These are phyloP conservation scores for Phialocephala subalpina DNA, from an alignment of 2,329 filamentous ascomycete species.

Conservation along the genomic window DNA sequence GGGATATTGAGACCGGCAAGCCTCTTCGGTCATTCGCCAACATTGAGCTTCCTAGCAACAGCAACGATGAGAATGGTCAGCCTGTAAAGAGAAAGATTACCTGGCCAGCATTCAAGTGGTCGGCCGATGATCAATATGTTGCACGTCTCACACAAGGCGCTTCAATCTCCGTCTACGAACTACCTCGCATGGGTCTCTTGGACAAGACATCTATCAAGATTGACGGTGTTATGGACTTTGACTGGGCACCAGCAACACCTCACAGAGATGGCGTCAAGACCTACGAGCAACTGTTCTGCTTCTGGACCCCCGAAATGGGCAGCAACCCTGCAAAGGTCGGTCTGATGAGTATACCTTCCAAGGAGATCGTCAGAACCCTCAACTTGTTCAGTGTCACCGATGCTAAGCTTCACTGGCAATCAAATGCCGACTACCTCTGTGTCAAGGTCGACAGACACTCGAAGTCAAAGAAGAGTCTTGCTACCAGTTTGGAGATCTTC, in stretches of 20 bases:
- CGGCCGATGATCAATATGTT: constrained; percentile 95
- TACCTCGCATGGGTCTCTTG: constrained; percentile 87
- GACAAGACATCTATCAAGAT: constrained; percentile 95
- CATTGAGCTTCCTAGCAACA: constrained; percentile 76
- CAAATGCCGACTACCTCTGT: constrained; percentile 90
- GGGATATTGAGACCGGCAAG: constrained; percentile 91
- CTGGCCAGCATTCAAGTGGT: constrained; percentile 99
- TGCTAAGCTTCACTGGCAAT: constrained; percentile 99
- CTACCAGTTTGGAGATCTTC: constrained; percentile 98
- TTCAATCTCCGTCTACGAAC: constrained; percentile 90
- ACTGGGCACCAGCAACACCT: constrained; percentile 90
- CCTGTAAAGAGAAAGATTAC: constrained; percentile 89
- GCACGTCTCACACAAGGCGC: constrained; percentile 88
- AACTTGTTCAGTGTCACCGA: constrained; percentile 99
- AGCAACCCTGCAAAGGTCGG: constrained; percentile 98
- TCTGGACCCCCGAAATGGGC: constrained; percentile 98
- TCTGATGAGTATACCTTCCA: constrained; percentile 94
- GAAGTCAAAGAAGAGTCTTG: constrained; percentile 98
- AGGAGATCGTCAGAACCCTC: constrained; percentile 90
- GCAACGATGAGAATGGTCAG: constrained; percentile 66
- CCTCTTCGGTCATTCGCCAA: constrained; percentile 94
- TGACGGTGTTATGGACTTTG: constrained; percentile 96
- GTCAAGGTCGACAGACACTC: constrained; percentile 99
- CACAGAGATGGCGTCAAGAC: constrained; percentile 85
- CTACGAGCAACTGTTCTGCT: constrained; percentile 96